Evolutionary conservation across 2,329 filamentous ascomycete species (phyloP).

Genomic region (Alternaria burnsii): DNA sequence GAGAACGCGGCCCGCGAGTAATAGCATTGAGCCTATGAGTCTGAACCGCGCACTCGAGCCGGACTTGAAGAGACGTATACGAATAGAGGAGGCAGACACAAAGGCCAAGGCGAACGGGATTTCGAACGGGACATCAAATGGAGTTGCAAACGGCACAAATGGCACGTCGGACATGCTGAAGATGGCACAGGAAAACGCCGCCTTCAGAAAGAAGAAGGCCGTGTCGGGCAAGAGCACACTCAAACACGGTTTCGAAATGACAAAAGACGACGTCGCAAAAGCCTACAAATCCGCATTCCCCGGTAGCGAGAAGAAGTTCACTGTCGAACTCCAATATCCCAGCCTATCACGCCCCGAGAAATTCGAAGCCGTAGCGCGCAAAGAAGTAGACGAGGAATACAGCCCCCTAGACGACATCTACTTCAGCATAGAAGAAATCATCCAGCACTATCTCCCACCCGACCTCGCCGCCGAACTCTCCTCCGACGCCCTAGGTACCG

Average conservation of each 20-base stretch:
- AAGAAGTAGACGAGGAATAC: constrained; percentile 39
- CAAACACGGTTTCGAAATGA: constrained; percentile 55
- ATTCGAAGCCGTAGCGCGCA: constrained; percentile 42
- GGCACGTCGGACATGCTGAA: constrained; percentile 7
- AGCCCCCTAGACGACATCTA: constrained; percentile 76
- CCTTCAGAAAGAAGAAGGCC: constrained; percentile 21
- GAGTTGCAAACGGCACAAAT: constrained; percentile 4
- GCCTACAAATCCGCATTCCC: constrained; percentile 64
- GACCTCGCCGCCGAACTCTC: constrained; percentile 73
- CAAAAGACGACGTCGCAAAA: constrained; percentile 49
- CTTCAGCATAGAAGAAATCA: constrained; percentile 69
- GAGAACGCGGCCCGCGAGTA: constrained; percentile 49
- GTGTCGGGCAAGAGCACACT: constrained; percentile 31
- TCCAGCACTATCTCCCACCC: constrained; percentile 77
- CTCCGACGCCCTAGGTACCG: constrained; percentile 76
- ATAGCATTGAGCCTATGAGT: constrained; percentile 47
- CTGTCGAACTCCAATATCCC: constrained; percentile 83
- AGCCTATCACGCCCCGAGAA: constrained; percentile 74
- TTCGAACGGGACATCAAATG: constrained; percentile 11
- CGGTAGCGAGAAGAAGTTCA: constrained; percentile 53
- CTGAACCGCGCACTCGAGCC: constrained; percentile 50
- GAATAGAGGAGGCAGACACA: constrained; percentile 30
- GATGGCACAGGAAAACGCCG: constrained; percentile 15
- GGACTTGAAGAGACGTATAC: constrained; percentile 45
- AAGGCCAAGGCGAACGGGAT: constrained; percentile 2